These are phyloP conservation scores for Tagetes patula DNA, from an alignment of 129 eudicot species.

Conservation along the genomic window DNA sequence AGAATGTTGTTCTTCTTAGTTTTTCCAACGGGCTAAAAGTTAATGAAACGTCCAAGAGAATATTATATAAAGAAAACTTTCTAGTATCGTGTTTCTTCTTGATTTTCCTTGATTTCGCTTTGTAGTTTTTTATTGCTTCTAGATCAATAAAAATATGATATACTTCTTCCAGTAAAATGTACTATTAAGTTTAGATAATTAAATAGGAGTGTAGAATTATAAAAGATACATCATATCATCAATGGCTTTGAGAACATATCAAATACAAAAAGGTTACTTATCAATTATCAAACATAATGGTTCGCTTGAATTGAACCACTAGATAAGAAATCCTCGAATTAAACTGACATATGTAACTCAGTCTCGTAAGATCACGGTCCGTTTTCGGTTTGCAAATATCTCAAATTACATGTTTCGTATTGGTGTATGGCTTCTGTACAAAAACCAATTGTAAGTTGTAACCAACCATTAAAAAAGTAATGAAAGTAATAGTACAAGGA, in stretches of 20 bases:
- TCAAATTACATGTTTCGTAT: no score
- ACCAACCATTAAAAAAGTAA: not conserved
- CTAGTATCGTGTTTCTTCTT: not conserved
- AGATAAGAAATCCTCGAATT: no score
- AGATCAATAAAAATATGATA: no score
- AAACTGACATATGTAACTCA: not conserved
- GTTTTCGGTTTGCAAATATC: not conserved
- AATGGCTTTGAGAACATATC: no score
- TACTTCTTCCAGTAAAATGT: no score
- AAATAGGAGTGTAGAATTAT: no score
- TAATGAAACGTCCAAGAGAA: not conserved
- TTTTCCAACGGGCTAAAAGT: not conserved
- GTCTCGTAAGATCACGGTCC: not conserved
- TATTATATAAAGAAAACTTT: not conserved
- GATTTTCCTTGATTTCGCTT: not conserved
- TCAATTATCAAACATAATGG: no score
- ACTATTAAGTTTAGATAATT: no score
- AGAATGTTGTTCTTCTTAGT: not conserved
- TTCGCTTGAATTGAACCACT: no score
- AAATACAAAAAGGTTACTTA: no score
- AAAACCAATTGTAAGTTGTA: not conserved
- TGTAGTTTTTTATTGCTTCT: not conserved
- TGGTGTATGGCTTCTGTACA: not conserved
- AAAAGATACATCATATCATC: no score
- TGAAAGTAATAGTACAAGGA: conserved; percentile 3